Evolutionary conservation across 306 rosid genomes (phyloP).

Genomic region (Quillaja saponaria): DNA sequence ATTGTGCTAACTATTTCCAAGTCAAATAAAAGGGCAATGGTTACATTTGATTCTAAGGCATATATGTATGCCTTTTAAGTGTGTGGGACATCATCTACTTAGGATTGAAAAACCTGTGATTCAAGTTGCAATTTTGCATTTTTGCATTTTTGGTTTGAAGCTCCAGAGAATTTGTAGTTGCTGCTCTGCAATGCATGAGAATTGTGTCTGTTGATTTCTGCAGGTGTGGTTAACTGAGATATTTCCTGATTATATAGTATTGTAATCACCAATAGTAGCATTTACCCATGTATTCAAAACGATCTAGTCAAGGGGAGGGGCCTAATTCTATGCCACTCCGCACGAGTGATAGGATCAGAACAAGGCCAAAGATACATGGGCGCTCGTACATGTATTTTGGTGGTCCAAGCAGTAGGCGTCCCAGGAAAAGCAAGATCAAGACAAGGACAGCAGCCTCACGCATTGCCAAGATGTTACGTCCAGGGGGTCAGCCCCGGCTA

Average conservation of each 20-base stretch:
- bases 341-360: slow-evolving; percentile 71
- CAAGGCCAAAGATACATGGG: slow-evolving; percentile 55
- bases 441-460: slow-evolving; percentile 75
- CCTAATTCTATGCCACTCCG: slow-evolving; percentile 58
- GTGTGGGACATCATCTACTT: too few relatives aligned
- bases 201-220: slow-evolving; percentile 26
- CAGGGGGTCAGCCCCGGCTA: slow-evolving; percentile 36
- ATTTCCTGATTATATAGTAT: slow-evolving; percentile 19
- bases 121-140: background rate
- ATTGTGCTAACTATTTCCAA: too few relatives aligned
- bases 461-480: slow-evolving; percentile 70
- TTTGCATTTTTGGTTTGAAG: slow-evolving; percentile 9
- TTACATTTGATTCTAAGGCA: too few relatives aligned
- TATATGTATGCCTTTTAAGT: too few relatives aligned
- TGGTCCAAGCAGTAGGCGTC: slow-evolving; percentile 41
- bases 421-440: slow-evolving; percentile 58
- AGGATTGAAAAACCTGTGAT: too few relatives aligned
- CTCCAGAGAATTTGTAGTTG: slow-evolving; percentile 16
- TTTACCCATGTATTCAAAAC: slow-evolving; percentile 63
- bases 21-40: too few relatives aligned
- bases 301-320: slow-evolving; percentile 61
- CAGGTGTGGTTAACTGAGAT: slow-evolving; percentile 35
- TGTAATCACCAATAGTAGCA: slow-evolving; percentile 31
- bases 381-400: slow-evolving; percentile 50
- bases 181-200: too few relatives aligned